Percentiles rank a stretch among this genome's conserved stretches.
These are phyloP conservation scores for Teratosphaeria pseudoeucalypti DNA, from an alignment of 2,329 filamentous ascomycete genomes.

Conservation along the genomic window DNA sequence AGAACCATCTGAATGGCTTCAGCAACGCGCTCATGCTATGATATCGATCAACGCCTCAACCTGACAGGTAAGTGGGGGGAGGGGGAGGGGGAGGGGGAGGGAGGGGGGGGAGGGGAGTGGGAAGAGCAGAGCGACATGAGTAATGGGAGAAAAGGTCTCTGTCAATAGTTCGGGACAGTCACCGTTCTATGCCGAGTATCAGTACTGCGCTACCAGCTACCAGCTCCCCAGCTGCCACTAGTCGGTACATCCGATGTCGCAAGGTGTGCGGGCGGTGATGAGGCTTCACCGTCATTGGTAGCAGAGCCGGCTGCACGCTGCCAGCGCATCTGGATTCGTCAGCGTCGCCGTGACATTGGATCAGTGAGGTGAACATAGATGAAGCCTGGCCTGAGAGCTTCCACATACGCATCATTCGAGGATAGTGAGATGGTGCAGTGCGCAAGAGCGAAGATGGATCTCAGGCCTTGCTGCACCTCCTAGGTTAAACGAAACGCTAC, in stretches of 20 bases:
- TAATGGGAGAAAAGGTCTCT: background rate
- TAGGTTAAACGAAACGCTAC: no score
- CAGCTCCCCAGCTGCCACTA: background rate
- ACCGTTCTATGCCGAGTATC: background rate
- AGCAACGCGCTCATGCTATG: background rate
- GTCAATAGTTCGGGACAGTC: background rate
- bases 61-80: background rate
- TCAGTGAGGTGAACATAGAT: no score
- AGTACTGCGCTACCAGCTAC: background rate
- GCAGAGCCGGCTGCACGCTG: background rate
- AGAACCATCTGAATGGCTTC: conserved; percentile 17
- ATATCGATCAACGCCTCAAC: background rate
- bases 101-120: no score
- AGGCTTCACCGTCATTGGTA: background rate
- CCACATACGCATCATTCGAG: no score
- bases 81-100: background rate
- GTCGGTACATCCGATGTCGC: background rate
- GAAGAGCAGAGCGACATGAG: background rate
- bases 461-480: no score
- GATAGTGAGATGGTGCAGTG: no score
- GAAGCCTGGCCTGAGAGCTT: no score
- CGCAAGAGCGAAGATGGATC: no score
- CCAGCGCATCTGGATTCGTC: background rate
- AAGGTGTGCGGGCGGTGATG: background rate
- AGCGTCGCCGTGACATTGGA: no score